Conservation (phyloP, 2,329 filamentous ascomycete species). For the Zalaria sp. region DNA sequence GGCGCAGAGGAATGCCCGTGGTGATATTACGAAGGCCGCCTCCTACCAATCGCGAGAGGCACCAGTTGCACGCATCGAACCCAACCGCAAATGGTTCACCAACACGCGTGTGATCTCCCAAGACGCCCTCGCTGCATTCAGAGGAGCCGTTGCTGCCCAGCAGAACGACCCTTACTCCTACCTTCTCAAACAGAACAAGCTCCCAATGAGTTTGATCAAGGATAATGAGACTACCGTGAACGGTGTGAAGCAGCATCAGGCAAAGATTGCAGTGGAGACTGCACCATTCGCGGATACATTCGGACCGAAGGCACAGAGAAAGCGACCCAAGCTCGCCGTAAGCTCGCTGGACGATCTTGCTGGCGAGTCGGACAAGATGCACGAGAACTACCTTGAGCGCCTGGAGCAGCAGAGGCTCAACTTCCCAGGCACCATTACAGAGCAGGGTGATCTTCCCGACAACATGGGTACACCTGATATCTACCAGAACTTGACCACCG, state of each 20-base stretch:
- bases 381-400: slow-evolving; percentile 68
- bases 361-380: slow-evolving; percentile 62
- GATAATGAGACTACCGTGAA: slow-evolving; percentile 55
- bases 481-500: slow-evolving; percentile 27
- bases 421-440: slow-evolving; percentile 51
- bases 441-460: slow-evolving; percentile 28
- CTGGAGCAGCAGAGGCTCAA: slow-evolving; percentile 66
- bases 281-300: slow-evolving; percentile 81
- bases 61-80: slow-evolving; percentile 78
- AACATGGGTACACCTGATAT: slow-evolving; percentile 12
- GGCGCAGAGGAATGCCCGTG: slow-evolving; percentile 64
- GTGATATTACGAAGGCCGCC: slow-evolving; percentile 74
- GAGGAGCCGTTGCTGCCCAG: slow-evolving; percentile 83
- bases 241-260: slow-evolving; percentile 80
- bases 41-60: slow-evolving; percentile 70
- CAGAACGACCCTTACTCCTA: slow-evolving; percentile 84
- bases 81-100: slow-evolving; percentile 95
- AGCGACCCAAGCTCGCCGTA: slow-evolving; percentile 78
- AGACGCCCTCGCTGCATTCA: slow-evolving; percentile 73
- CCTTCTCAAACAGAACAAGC: slow-evolving; percentile 91
- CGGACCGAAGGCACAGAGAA: slow-evolving; percentile 83
- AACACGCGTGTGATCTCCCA: slow-evolving; percentile 87
- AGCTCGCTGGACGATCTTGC: slow-evolving; percentile 71
- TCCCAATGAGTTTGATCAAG: slow-evolving; percentile 86
- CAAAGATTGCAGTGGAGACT: slow-evolving; percentile 85